Conservation (phyloP, 2,329 filamentous ascomycete species). For the Sporothrix variecibatus region DNA sequence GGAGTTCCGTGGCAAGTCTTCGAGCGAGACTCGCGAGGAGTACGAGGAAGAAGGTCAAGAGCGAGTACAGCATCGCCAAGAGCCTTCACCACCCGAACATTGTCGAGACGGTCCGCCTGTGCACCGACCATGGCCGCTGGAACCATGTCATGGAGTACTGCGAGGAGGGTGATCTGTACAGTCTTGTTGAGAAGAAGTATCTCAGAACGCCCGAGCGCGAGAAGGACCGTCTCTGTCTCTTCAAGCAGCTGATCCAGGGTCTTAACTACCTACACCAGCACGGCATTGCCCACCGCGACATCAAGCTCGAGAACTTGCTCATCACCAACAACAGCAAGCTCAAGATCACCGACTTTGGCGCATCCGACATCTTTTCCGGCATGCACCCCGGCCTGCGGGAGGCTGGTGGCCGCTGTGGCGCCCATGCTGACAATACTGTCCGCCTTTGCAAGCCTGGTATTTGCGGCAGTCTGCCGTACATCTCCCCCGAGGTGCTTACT, state of each 20-base stretch:
- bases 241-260: conserved; percentile 85
- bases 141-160: conserved; percentile 96
- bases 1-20: conserved; percentile 75
- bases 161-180: conserved; percentile 76
- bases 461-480: conserved; percentile 83
- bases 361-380: conserved; percentile 82
- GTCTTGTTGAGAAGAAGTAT: conserved; percentile 70
- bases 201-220: conserved; percentile 65
- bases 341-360: conserved; percentile 91
- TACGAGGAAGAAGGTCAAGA: conserved; percentile 88
- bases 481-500: conserved; percentile 78
- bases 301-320: conserved; percentile 86
- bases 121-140: conserved; percentile 73
- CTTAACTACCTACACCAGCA: conserved; percentile 79
- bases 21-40: conserved; percentile 68
- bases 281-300: conserved; percentile 86
- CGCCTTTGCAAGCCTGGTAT: conserved; percentile 76
- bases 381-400: conserved; percentile 76
- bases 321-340: conserved; percentile 77
- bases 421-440: conserved; percentile 68
- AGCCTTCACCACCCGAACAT: conserved; percentile 85
- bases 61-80: conserved; percentile 85
- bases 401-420: conserved; percentile 71
- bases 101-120: conserved; percentile 76
- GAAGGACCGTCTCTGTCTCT: conserved; percentile 75